Base-by-base conservation (phyloP, 2,329 filamentous ascomycete species). In the Leptographium galeiforme region DNA sequence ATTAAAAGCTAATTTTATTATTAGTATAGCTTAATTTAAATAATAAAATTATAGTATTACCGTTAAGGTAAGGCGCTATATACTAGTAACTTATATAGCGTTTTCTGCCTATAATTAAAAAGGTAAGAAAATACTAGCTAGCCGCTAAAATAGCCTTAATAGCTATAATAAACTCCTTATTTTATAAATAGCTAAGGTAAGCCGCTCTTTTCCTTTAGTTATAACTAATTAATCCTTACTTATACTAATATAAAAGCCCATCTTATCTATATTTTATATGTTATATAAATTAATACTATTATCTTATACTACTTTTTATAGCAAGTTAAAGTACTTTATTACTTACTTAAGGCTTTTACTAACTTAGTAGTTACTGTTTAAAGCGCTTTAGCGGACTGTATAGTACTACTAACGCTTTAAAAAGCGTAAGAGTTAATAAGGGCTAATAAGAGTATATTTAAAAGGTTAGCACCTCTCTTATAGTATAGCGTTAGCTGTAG, bases 211-310 rank as follows among this genome's bases (percentile, higher is more conserved):
- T 30, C 14, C 12, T 36, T 32, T 30, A 43, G 16, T 39, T 25
- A 38, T 14, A 12, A 38, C 36, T 8, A 38, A 14, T 8, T 30
- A 12, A 30, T 36, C 16, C 7, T 41, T 40, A 13, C n/a, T 40
- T 11, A 50, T 40, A 19, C 36, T 30, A 25, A 50, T 50, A 38
- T 25, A 25, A 50, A 50, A 50, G 16, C 38, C 25, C 7, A 34
- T 50, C 14, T 50, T 19, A 16, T 50, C 4, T 50, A 50, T 50
- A 50, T 41, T 50, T 33, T 50, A 50, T 25, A 50, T 50, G 6
- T 50, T 36, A 11, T 32, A 32, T 32, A 34, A 8, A 33, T 48
- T 32, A 34, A 48, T 33, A 30, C 14, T 7, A 4, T 38, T 38
- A 11, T 38, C 6, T 8, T 3, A 11, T 38, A 38, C 2, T 11